Base-by-base conservation (phyloP, 495 filamentous ascomycete genomes). In the Acidiella bohemica region DNA sequence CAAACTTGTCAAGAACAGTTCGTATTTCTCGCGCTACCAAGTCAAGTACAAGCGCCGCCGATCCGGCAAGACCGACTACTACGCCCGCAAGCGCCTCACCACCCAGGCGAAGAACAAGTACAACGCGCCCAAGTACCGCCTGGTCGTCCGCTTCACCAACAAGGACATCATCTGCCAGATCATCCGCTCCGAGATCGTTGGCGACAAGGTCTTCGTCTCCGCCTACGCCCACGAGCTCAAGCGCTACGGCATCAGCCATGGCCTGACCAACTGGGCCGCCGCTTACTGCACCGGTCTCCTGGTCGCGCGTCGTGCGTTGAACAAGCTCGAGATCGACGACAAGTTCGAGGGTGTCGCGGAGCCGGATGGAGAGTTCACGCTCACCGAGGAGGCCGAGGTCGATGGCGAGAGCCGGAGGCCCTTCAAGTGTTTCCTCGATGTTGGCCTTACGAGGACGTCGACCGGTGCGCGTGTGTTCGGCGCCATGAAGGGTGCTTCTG, bases 61-160 rank as follows among this genome's bases (percentile, higher is more conserved):
- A 49, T 63, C 78, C 64, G 90, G 90, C 64, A 99, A 96, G 81
- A 99, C 90, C 69, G 90, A 99, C 64, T 99, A 99, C 83, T 96
- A 94, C 66, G 90, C 90, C 61, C 90, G 90, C 70, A 94, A 95
- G 80, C 81, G 90, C 59, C 73, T 99, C 67, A 92, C 93, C 77
- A 87, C 84, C 69, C 90, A 99, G 75, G 90, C 90, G 67, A 99
- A 96, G 85, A 96, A 96, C 84, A 96, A 96, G 77, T 97, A 95
- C 81, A 90, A 87, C 66, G 81, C 88, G 34, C 88, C 90, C 64
- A 99, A 99, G 75, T 95, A 99, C 78, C 82, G 90, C 61, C 81
- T 99, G 60, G 90, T 99, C 43, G 88, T 99, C 61, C 88, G 90
- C 65, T 99, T 99, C 83, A 95, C 92, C 76, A 96, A 96, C 77